Conservation (phyloP, 2,329 filamentous ascomycete species). For the Periconia macrospinosa region DNA sequence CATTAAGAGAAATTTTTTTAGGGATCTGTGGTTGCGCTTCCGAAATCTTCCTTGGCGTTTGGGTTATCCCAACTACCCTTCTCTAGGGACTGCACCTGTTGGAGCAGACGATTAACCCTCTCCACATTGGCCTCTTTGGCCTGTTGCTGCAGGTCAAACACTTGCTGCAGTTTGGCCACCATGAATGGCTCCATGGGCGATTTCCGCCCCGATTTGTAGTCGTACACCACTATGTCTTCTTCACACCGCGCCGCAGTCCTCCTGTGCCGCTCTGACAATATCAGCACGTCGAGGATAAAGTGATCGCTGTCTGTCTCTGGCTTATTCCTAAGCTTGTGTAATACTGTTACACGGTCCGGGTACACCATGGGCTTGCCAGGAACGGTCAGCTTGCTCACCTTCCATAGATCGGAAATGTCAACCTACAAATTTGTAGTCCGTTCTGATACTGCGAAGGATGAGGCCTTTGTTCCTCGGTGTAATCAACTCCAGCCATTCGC, state of each 20-base stretch:
- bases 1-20: conserved; percentile 4
- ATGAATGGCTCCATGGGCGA: conserved; percentile 62
- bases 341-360: conserved; percentile 80
- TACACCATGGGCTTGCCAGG: conserved; percentile 67
- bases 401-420: neutral
- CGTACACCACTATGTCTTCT: conserved; percentile 80
- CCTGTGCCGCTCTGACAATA: conserved; percentile 75
- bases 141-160: conserved; percentile 64
- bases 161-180: conserved; percentile 60
- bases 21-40: conserved; percentile 24
- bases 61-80: conserved; percentile 71
- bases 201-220: conserved; percentile 65
- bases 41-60: conserved; percentile 71
- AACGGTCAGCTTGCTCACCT: conserved; percentile 6
- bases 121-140: conserved; percentile 56
- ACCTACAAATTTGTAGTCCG: conserved; percentile 85
- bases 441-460: conserved; percentile 77
- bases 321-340: conserved; percentile 70
- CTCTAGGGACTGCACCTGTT: conserved; percentile 63
- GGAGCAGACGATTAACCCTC: conserved; percentile 57
- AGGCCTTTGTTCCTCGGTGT: conserved; percentile 68
- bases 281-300: conserved; percentile 63
- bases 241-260: conserved; percentile 72
- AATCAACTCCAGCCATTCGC: conserved; percentile 70
- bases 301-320: conserved; percentile 55